These are phyloP conservation scores for Tulasnella sp. DNA, from an alignment of 768 basidiomycete genomes.

Conservation along the genomic window DNA sequence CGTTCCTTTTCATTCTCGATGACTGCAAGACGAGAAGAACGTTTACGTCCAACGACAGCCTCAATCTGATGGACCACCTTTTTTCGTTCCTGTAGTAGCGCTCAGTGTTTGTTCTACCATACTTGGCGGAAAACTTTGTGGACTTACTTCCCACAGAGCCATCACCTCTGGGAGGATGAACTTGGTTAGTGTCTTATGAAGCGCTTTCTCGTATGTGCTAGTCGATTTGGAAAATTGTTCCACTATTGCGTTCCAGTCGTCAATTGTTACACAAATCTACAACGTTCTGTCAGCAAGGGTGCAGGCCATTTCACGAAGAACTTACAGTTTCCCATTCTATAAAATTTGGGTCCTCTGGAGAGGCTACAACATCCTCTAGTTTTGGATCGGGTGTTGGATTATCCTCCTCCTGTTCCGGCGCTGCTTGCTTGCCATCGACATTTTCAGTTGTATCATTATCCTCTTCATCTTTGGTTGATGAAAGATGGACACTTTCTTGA, in stretches of 20 bases:
- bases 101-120: neutral
- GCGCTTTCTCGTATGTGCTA: constrained; percentile 14
- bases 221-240: constrained; percentile 10
- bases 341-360: constrained; percentile 12
- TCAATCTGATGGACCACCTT: constrained; percentile 26
- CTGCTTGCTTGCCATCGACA: constrained; percentile 8
- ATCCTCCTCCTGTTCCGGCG: neutral
- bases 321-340: constrained; percentile 18
- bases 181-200: constrained; percentile 11
- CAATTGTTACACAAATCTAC: constrained; percentile 16
- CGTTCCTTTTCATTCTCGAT: constrained; percentile 52
- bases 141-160: constrained; percentile 5
- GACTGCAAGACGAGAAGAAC: constrained; percentile 76
- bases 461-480: neutral
- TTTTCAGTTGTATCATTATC: neutral
- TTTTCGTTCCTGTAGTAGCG: constrained; percentile 2
- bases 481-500: too few relatives aligned
- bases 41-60: constrained; percentile 72
- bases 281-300: too few relatives aligned
- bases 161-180: neutral
- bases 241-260: constrained; percentile 14
- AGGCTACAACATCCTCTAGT: neutral
- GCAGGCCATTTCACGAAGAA: too few relatives aligned
- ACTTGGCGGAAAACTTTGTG: neutral
- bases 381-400: neutral